Evolutionary conservation across 73 alveolate genomes (phyloP).

Genomic region (Diophrys sp.): DNA sequence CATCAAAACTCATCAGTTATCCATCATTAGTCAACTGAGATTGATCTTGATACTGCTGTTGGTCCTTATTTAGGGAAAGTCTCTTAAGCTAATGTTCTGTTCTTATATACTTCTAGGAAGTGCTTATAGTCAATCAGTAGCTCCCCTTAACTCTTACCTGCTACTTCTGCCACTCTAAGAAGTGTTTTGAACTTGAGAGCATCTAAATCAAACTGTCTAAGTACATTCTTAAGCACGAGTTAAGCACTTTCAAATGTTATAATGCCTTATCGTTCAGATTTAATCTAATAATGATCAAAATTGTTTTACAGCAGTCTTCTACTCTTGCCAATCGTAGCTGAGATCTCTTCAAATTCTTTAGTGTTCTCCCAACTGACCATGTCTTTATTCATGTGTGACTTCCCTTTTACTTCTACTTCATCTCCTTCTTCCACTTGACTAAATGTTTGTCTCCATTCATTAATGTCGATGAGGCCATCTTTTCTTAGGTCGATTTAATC

Average conservation of each 20-base stretch:
- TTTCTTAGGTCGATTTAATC: slow-evolving; percentile 40
- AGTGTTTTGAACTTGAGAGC: slow-evolving; percentile 60
- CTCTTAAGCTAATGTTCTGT: slow-evolving; percentile 22
- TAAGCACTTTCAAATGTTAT: slow-evolving; percentile 48
- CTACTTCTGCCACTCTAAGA: slow-evolving; percentile 36
- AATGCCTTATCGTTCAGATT: slow-evolving; percentile 41
- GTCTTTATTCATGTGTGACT: slow-evolving; percentile 9
- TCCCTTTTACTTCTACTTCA: background rate
- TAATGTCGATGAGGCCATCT: slow-evolving; percentile 44
- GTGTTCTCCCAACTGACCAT: slow-evolving; percentile 64
- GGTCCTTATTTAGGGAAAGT: background rate
- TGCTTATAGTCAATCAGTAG: slow-evolving; percentile 55
- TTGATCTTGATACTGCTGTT: too few relatives aligned
- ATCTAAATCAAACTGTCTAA: slow-evolving; percentile 31
- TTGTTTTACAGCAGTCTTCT: slow-evolving; percentile 64
- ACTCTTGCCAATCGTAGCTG: slow-evolving; percentile 63
- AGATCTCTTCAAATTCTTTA: slow-evolving; percentile 64
- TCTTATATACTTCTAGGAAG: slow-evolving; percentile 75
- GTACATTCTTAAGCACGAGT: slow-evolving; percentile 9
- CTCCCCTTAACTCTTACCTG: slow-evolving; percentile 45
- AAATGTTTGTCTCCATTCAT: slow-evolving; percentile 46
- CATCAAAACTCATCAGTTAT: background rate
- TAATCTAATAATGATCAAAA: slow-evolving; percentile 44
- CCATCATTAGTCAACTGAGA: too few relatives aligned
- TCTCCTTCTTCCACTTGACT: slow-evolving; percentile 18